phyloP scores from a whole-genome alignment of 208 protist genomes.

The Acanthamoeba castellanii region DNA sequence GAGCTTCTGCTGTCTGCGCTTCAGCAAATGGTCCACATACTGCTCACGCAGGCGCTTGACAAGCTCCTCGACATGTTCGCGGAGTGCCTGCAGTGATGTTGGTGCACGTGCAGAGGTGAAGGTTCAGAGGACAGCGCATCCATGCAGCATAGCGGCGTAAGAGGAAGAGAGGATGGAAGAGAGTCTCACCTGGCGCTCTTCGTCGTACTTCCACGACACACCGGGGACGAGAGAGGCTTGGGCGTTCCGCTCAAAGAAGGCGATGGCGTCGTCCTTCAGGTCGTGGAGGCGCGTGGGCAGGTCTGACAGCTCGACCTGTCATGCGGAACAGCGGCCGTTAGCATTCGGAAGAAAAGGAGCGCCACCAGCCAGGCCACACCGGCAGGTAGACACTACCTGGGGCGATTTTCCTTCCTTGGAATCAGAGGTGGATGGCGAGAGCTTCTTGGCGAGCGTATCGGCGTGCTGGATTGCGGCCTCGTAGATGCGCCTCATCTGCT shows the following conservation, averaged over 20 bases:
- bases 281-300: slow-evolving; percentile 28
- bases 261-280: slow-evolving; percentile 61
- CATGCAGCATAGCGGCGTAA: neutral
- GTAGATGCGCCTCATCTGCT: slow-evolving; percentile 27
- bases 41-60: slow-evolving; percentile 59
- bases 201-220: slow-evolving; percentile 59
- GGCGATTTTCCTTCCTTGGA: neutral
- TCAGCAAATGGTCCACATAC: slow-evolving; percentile 36
- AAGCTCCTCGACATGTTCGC: slow-evolving; percentile 48
- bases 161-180: slow-evolving; percentile 19
- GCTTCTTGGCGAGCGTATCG: slow-evolving; percentile 47
- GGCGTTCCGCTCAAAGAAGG: slow-evolving; percentile 71
- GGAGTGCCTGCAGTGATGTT: neutral
- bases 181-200: slow-evolving; percentile 7
- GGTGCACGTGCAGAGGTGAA: too few species aligned
- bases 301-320: slow-evolving; percentile 57
- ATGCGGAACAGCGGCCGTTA: neutral
- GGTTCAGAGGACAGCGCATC: too few species aligned
- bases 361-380: too few species aligned
- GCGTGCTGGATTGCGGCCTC: neutral
- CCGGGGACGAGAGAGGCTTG: slow-evolving; percentile 48
- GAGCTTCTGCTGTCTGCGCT: slow-evolving; percentile 36
- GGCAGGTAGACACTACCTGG: neutral
- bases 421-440: slow-evolving; percentile 6
- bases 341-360: too few species aligned